phyloP scores from a whole-genome alignment of 345 rosid species.

The Theobroma cacao region DNA sequence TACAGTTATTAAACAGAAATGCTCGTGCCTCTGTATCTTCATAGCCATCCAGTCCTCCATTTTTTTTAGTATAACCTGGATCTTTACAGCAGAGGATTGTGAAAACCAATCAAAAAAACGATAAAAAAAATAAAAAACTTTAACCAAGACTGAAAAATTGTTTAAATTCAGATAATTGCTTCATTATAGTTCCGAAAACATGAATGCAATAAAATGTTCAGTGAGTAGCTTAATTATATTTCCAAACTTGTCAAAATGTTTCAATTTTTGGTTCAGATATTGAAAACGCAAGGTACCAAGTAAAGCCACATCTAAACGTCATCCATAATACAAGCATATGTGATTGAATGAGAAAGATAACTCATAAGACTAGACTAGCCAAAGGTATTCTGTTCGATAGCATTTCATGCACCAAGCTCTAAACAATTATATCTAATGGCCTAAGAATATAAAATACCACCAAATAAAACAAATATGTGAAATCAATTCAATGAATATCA shows the following conservation, averaged over 20 bases:
- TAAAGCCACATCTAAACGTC: not conserved
- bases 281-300: not conserved
- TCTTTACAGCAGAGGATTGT: conserved; percentile 63
- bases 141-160: not conserved
- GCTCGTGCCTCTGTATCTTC: conserved; percentile 49
- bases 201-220: not conserved
- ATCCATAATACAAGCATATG: not conserved
- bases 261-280: not conserved
- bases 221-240: not conserved
- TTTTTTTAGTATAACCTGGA: conserved; percentile 72
- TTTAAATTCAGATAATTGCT: conserved; percentile 5
- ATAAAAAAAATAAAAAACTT: not conserved
- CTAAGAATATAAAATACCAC: not conserved
- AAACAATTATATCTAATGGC: not conserved
- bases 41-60: conserved; percentile 37
- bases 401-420: not conserved
- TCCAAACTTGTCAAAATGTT: not conserved
- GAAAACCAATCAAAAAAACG: conserved; percentile 8
- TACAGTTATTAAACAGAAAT: not conserved
- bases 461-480: conserved; percentile 4
- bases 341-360: not conserved
- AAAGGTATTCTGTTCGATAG: not conserved
- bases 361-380: not conserved
- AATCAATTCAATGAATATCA: conserved; percentile 10
- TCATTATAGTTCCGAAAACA: not conserved